Conservation (phyloP, 2,329 filamentous ascomycete species). For the Fusarium sp. region DNA sequence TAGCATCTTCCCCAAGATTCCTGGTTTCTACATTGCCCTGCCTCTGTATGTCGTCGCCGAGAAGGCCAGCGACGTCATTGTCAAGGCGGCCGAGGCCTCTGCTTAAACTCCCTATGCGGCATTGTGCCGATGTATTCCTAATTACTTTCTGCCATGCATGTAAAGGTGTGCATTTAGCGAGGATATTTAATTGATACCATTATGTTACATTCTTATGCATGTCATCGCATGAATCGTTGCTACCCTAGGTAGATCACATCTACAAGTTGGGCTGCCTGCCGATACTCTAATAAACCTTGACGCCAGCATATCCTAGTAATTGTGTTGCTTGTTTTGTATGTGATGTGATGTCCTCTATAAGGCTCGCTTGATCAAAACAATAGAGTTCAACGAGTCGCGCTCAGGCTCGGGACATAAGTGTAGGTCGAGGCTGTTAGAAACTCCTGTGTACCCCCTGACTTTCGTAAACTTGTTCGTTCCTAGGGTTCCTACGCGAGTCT, state of each 20-base stretch:
- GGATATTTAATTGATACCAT: not conserved
- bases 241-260: too few species aligned
- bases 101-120: not conserved
- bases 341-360: too few species aligned
- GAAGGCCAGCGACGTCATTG: conserved; percentile 62
- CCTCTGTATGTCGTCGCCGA: conserved; percentile 61
- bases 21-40: conserved; percentile 35
- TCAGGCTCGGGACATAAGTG: too few species aligned
- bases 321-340: too few species aligned
- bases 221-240: not conserved
- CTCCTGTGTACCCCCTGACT: not conserved
- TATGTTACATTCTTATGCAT: not conserved
- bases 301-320: too few species aligned
- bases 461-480: not conserved
- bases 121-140: not conserved
- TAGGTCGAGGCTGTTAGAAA: not conserved
- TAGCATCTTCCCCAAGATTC: conserved; percentile 58
- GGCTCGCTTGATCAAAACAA: too few species aligned
- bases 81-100: conserved; percentile 31
- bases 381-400: too few species aligned
- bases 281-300: too few species aligned
- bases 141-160: not conserved
- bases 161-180: not conserved
- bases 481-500: not conserved
- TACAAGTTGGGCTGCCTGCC: too few species aligned